A percentile compares a stretch with the other conserved stretches of the same genome.
Conservation (phyloP, 1,284 basidiomycete species). For the Puccinia novopanici region DNA sequence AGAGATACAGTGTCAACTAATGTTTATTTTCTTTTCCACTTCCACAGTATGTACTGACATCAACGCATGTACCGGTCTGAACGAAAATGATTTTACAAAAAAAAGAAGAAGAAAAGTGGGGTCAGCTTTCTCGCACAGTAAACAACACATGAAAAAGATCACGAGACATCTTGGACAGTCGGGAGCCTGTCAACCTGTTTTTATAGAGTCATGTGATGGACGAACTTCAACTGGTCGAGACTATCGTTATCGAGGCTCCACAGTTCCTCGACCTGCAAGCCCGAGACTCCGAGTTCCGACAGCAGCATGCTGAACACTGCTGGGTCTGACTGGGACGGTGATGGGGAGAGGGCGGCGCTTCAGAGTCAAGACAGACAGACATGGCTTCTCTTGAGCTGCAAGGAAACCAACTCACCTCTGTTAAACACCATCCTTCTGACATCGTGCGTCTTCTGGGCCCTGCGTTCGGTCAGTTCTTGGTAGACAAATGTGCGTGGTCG, state of each 20-base stretch:
- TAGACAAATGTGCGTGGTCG: no score
- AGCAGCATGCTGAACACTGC: slow-evolving; percentile 62
- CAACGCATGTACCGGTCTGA: slow-evolving; percentile 38
- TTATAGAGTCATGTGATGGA: not conserved
- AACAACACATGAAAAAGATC: not conserved
- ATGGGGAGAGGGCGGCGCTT: no score
- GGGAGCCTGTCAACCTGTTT: no score
- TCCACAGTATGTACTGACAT: slow-evolving; percentile 10
- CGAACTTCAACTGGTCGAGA: slow-evolving; percentile 30
- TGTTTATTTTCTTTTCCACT: not conserved
- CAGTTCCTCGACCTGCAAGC: slow-evolving; percentile 61
- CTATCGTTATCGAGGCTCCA: slow-evolving; percentile 49
- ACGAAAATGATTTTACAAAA: not conserved
- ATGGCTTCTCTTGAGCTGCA: not conserved
- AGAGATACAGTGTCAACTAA: not conserved
- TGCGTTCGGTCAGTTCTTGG: not conserved
- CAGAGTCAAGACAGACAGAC: not conserved
- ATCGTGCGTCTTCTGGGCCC: not conserved
- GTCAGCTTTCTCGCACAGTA: no score
- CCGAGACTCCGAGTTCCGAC: slow-evolving; percentile 61
- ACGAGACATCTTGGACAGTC: not conserved
- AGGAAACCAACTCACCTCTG: slow-evolving; percentile 12
- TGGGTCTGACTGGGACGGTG: slow-evolving; percentile 56
- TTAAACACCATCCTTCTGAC: slow-evolving; percentile 47
- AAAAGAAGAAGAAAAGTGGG: not conserved